phyloP scores from a whole-genome alignment of 2,329 filamentous ascomycete species.

The Penicillium sp. region DNA sequence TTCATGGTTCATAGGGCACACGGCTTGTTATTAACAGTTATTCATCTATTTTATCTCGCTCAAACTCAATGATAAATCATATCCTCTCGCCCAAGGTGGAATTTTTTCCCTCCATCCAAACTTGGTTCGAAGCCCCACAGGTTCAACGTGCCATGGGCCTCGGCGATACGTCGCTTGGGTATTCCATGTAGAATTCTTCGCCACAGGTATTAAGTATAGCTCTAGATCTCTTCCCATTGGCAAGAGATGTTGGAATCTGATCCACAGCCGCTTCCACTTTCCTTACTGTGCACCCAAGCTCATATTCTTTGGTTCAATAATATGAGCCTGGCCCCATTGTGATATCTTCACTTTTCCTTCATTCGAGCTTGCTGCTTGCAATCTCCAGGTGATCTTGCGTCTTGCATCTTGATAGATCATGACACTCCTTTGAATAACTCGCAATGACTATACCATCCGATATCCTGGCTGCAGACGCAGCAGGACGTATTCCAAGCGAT shows the following conservation, averaged over 20 bases:
- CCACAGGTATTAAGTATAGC: too few relatives aligned
- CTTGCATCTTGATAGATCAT: not conserved
- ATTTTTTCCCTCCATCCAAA: not conserved
- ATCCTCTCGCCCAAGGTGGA: not conserved
- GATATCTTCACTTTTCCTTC: not conserved
- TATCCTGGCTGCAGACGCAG: slow-evolving; percentile 28
- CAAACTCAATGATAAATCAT: not conserved
- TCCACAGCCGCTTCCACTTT: slow-evolving; percentile 16
- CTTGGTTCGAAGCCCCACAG: not conserved
- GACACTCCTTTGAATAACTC: slow-evolving; percentile 6
- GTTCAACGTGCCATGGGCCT: not conserved
- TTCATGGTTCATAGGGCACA: not conserved
- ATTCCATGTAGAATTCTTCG: too few relatives aligned
- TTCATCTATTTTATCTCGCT: not conserved
- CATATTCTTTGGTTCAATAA: slow-evolving; percentile 1
- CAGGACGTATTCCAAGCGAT: slow-evolving; percentile 28
- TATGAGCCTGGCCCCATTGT: not conserved
- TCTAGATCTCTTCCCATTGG: not conserved
- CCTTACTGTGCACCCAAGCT: not conserved
- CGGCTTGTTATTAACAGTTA: not conserved
- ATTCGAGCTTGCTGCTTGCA: not conserved
- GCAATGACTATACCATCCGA: slow-evolving; percentile 28
- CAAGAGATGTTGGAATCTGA: not conserved
- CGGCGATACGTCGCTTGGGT: not conserved
- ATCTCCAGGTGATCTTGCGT: not conserved